Conservation (phyloP, 805 yeast genomes). For the Saccharomycopsis sp. region DNA sequence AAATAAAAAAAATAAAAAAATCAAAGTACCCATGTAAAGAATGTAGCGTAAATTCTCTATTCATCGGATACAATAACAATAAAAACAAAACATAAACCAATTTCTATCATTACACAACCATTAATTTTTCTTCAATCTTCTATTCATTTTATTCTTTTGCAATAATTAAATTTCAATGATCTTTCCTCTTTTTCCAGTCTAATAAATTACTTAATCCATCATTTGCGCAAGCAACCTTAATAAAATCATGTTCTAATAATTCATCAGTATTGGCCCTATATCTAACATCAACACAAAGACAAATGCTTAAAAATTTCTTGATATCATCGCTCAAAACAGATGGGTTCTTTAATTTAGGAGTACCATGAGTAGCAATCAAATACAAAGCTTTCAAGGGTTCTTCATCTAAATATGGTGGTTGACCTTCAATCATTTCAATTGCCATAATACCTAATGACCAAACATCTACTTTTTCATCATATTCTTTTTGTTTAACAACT, state of each 20-base stretch:
- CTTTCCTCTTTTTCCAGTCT: conserved; percentile 32
- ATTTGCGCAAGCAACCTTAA: conserved; percentile 51
- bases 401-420: conserved; percentile 95
- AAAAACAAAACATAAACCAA: not conserved
- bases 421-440: conserved; percentile 98
- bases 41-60: no score
- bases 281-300: conserved; percentile 89
- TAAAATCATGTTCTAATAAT: conserved; percentile 64
- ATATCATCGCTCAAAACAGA: conserved; percentile 67
- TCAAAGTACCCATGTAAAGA: no score
- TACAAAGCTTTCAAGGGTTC: conserved; percentile 90
- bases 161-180: no score
- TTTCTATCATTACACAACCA: not conserved
- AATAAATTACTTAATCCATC: conserved; percentile 49
- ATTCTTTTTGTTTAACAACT: conserved; percentile 88
- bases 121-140: no score
- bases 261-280: conserved; percentile 89
- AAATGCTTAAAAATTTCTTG: conserved; percentile 78
- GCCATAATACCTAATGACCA: conserved; percentile 99
- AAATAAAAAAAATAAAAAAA: no score
- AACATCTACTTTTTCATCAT: conserved; percentile 93
- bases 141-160: no score
- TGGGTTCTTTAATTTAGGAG: conserved; percentile 87
- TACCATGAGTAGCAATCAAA: conserved; percentile 92
- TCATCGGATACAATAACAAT: not conserved